A percentile compares a stretch with the other conserved stretches of the same genome.
phyloP scores from a whole-genome alignment of 164 flowering plant species.

The Tetracentron sinense region DNA sequence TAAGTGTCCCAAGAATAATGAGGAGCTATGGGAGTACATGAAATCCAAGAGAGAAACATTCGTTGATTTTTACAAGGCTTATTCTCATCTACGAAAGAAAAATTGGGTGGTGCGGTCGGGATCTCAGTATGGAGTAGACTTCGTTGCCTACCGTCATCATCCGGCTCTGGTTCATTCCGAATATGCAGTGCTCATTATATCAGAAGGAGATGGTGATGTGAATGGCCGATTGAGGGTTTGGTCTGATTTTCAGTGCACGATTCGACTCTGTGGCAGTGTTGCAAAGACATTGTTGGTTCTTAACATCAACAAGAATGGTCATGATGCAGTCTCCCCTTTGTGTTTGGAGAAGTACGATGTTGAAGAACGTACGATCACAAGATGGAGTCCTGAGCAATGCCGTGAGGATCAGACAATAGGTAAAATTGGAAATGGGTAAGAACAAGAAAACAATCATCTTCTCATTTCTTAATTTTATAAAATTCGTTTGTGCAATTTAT shows the following conservation, averaged over 20 bases:
- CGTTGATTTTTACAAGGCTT: conserved; percentile 36
- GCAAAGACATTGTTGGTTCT: conserved; percentile 72
- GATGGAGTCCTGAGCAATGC: conserved; percentile 67
- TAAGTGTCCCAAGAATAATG: conserved; percentile 1
- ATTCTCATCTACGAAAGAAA: conserved; percentile 35
- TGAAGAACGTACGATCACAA: conserved; percentile 47
- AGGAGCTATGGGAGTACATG: conserved; percentile 32
- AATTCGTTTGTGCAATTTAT: no score
- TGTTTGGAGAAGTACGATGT: conserved; percentile 43
- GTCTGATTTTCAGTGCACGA: conserved; percentile 66
- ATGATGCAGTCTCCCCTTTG: conserved; percentile 20
- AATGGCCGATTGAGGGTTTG: conserved; percentile 51
- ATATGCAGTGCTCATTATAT: conserved; percentile 56
- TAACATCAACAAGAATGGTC: conserved; percentile 28
- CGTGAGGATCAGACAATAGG: conserved; percentile 41
- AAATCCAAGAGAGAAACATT: conserved; percentile 18
- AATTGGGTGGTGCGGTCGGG: conserved; percentile 70
- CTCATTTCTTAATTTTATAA: no score
- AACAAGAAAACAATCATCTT: no score
- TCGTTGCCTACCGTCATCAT: conserved; percentile 75
- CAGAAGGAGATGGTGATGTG: conserved; percentile 28
- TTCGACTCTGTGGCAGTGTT: conserved; percentile 67
- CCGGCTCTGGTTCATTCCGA: conserved; percentile 78
- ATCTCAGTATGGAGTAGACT: conserved; percentile 74
- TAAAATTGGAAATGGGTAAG: not conserved